Base-by-base conservation (phyloP, 306 rosid species). In the Prunus campanulata region DNA sequence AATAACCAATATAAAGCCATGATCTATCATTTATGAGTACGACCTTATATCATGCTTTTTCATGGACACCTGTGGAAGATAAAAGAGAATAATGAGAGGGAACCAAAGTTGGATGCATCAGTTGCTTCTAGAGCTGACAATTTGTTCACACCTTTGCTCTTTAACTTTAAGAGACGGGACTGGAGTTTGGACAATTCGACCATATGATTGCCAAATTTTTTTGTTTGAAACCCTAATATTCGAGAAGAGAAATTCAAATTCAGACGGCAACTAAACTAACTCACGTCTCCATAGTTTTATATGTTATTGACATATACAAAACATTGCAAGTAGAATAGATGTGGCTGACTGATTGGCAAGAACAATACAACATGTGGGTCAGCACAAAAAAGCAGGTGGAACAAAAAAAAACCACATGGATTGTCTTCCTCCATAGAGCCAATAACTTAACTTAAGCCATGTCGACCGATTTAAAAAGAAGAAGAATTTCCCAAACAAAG, bases 281-380 rank as follows among this genome's bases (percentile, higher is more conserved):
- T 39, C 9, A 39, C 9, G 8, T 39, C 2, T 2, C 7, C 44
- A 39, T 2, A 39, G 9, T 39, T 39, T 39, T 6, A 39, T 39
- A 39, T 39, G 44, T 39, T 39, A 39, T 39, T 39, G 44, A 39
- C 7, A 39, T 39, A 39, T 1, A 39, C 9, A 39, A 61, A 61
- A 61, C 9, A 11, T 24, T 52, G 18, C 73, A 79, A 72, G 74
- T 67, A 60, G 77, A 81, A 9, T 15, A 55, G 27, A 64, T 18
- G 2, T 72, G 77, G 75, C 78, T 65, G 52, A 66, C 74, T 82
- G 81, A 76, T 86, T 80, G 66, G 74, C 48, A 75, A 83, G 62
- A 79, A 80, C 83, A 85, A 9, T 52, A 71, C 77, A 80, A 86
- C 91, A 86, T 75, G 85, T 71, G 85, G 87, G 88, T 77, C 81